These are phyloP conservation scores for Penicillium roqueforti DNA, from an alignment of 495 filamentous ascomycete genomes.

Conservation along the genomic window DNA sequence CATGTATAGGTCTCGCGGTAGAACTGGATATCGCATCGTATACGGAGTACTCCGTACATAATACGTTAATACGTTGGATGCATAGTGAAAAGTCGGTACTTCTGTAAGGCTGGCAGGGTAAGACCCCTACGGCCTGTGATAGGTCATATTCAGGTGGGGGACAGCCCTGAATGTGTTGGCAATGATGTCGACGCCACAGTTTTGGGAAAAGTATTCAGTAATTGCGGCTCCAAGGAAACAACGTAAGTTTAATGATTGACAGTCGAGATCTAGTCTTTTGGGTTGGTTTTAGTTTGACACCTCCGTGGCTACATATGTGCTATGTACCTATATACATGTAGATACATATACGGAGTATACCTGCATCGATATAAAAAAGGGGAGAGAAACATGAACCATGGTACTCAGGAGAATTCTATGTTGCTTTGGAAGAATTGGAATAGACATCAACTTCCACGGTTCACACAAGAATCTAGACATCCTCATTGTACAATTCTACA, in stretches of 20 bases:
- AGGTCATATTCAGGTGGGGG: not conserved
- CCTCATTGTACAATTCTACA: no score
- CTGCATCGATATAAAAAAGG: not conserved
- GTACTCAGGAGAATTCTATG: not conserved
- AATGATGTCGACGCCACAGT: conserved; percentile 18
- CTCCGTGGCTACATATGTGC: no score
- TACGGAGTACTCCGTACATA: no score
- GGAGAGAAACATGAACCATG: not conserved
- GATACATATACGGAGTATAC: no score
- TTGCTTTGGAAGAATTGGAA: not conserved
- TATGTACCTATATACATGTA: no score
- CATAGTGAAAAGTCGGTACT: not conserved
- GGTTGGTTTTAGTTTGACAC: no score
- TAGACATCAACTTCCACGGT: no score
- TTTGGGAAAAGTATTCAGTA: not conserved
- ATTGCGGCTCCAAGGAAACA: conserved; percentile 29
- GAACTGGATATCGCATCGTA: not conserved
- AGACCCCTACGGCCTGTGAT: not conserved
- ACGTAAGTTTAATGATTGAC: not conserved
- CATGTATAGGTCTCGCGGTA: not conserved
- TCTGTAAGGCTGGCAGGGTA: not conserved
- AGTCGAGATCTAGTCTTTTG: no score
- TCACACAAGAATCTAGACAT: no score
- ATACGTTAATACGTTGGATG: not conserved
- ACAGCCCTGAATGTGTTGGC: conserved; percentile 15